phyloP scores from a whole-genome alignment of 805 yeast species.

The Candida succiphila region DNA sequence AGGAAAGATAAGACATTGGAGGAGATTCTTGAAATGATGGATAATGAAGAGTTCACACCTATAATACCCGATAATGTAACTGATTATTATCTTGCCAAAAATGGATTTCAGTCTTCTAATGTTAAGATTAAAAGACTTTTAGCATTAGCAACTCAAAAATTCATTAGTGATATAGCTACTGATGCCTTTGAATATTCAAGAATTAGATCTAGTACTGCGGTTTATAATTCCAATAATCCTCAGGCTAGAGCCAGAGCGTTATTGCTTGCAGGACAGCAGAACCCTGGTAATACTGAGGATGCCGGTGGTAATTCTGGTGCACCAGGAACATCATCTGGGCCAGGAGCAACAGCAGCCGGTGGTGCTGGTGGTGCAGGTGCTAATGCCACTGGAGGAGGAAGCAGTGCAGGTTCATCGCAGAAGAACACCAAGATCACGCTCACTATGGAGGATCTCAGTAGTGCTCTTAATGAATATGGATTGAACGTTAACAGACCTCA shows the following conservation, averaged over 20 bases:
- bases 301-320: slow-evolving; percentile 22
- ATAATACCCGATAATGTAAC: slow-evolving; percentile 95
- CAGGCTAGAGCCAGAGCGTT: slow-evolving; percentile 77
- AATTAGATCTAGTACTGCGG: slow-evolving; percentile 80
- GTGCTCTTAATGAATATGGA: slow-evolving; percentile 81
- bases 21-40: slow-evolving; percentile 83
- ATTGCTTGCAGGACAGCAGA: slow-evolving; percentile 52
- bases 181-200: slow-evolving; percentile 95
- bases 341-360: slow-evolving; percentile 4
- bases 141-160: slow-evolving; percentile 94
- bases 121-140: slow-evolving; percentile 69
- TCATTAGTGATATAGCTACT: slow-evolving; percentile 86
- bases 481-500: slow-evolving; percentile 85
- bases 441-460: slow-evolving; percentile 87
- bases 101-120: slow-evolving; percentile 79
- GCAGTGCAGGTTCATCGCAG: slow-evolving; percentile 9
- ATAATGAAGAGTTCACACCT: slow-evolving; percentile 90
- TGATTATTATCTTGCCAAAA: slow-evolving; percentile 78
- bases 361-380: slow-evolving; percentile 24
- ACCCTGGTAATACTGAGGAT: slow-evolving; percentile 23
- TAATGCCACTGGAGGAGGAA: slow-evolving; percentile 7
- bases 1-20: slow-evolving; percentile 74
- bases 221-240: slow-evolving; percentile 78
- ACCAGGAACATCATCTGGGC: slow-evolving; percentile 13
- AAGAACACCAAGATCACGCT: slow-evolving; percentile 56